phyloP scores from a whole-genome alignment of 1,284 basidiomycete genomes.

The Heterobasidion irregulare region DNA sequence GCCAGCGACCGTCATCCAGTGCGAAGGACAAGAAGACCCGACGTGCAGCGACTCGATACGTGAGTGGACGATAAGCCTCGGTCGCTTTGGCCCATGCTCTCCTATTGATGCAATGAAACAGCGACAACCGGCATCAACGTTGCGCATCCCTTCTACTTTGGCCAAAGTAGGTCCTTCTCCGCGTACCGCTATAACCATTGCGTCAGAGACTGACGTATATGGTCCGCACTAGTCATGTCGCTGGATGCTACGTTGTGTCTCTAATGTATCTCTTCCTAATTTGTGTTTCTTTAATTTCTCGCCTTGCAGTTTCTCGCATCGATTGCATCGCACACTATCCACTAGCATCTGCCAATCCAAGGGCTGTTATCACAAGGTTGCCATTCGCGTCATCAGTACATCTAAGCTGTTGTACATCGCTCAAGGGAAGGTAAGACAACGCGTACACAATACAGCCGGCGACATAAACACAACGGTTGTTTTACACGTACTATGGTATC shows the following conservation, averaged over 20 bases:
- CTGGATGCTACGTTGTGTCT: conserved; percentile 12
- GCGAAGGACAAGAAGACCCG: conserved; percentile 12
- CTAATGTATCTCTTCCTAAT: background rate
- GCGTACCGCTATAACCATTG: no score
- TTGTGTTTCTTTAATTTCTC: background rate
- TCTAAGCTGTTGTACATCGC: background rate
- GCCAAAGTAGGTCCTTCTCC: conserved; percentile 7
- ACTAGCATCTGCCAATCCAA: no score
- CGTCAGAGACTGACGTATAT: background rate
- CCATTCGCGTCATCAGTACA: background rate
- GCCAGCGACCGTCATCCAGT: conserved; percentile 7
- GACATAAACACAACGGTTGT: conserved; percentile 1
- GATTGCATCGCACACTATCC: no score
- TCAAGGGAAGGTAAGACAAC: background rate
- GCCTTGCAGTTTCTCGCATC: background rate
- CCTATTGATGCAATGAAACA: background rate
- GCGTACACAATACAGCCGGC: conserved; percentile 6
- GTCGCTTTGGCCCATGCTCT: background rate
- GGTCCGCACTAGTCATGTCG: conserved; percentile 9
- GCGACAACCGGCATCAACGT: conserved; percentile 13
- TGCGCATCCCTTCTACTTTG: conserved; percentile 12
- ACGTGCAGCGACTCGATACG: conserved; percentile 12
- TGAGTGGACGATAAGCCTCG: background rate
- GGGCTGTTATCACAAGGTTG: no score
- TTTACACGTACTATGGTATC: conserved; percentile 13